Base-by-base conservation (phyloP, 345 rosid species). In the Lagerstroemia speciosa region DNA sequence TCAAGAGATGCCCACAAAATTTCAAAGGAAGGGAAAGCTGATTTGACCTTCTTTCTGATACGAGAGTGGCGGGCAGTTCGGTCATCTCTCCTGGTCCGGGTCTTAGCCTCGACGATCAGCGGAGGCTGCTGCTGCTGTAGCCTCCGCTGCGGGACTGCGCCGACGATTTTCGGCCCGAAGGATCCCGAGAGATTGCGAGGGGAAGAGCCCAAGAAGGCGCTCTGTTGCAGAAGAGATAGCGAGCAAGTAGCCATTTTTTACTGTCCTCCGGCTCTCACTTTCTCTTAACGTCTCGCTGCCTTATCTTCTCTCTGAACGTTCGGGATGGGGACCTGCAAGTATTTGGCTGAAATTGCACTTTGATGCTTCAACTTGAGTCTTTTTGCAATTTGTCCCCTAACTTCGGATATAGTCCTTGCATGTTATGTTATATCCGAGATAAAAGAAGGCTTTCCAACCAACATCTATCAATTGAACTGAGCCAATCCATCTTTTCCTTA, bases 11-110 rank as follows among this genome's bases (percentile, higher is more conserved):
- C 6, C 20, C 40, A 30, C 7, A 26, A 52, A 68, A 27, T 1
- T 1, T 17, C 20, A 38, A 41, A 48, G 22, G 52, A 6, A 1
- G 5, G 1, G 22, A 9, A 15, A 55, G 52, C 33, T 2, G 34
- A 58, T 14, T 58, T n/a, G 20, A 93, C 97, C 96, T 94, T 94
- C 90, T 94, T 94, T 68, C 99, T 84, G 82, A 94, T 71, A 34
- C 96, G 97, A 68, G 79, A 31, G 74, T 94, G 99, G 70, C 97
- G 96, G 61, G 99, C 97, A 27, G 76, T 77, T 70, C 97, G 71
- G 81, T 94, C 84, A 45, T 91, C 90, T 16, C 71, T 79, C 53
- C 95, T 80, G 75, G 90, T 88, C 71, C 73, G 75, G 81, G 81
- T 67, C 76, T 84, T 89, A 65, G 99, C 86, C 79, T 81, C 83